Base-by-base conservation (phyloP, 1,139 yeast species). In the Geotrichum citri-aurantii region DNA sequence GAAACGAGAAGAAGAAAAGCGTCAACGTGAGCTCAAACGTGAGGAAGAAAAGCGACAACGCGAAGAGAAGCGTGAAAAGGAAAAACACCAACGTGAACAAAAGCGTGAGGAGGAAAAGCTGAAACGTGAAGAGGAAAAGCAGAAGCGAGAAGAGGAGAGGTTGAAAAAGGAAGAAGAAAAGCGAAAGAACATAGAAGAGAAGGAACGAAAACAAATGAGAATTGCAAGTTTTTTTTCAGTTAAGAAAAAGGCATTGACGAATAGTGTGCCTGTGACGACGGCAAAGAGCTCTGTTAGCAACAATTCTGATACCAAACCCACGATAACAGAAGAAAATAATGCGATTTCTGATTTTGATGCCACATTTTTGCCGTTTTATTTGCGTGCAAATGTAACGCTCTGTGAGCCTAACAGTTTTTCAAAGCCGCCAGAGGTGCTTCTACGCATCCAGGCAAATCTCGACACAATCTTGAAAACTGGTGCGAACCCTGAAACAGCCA, bases 201-300 rank as follows among this genome's bases (percentile, higher is more conserved):
- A 56, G 24, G 50, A 53, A 23, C 53, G 59, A 21, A 44, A 59
- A 29, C 61, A 59, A 42, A 40, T 54, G 1, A 40, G 59, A 7
- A 51, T 59, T 33, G 59, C 58, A 11, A 56, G 42, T 51, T 59
- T 59, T 42, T 59, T 59, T 23, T 29, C 56, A 17, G 56, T 59
- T 3, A 55, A 57, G 29, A 56, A 56, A 44, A 42, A 42, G 11
- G 3, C 46, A 6, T 14, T 50, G 3, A 14, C 33, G 7, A 48
- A 33, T 23, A 14, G 42, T 12, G 24, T 33, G 5, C 48, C 48
- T 5, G 50, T 33, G 2, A 24, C 50, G 12, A 55, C 31, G 11
- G 14, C 19, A 7, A 17, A 17, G 8, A 12, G 21, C 5, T 8
- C 21, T 2, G 21, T 6, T 37, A 37, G 23, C 21, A n/a, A 37